Base-by-base conservation (phyloP, 148 eudicot genomes). In the Rhododendron griersonianum region DNA sequence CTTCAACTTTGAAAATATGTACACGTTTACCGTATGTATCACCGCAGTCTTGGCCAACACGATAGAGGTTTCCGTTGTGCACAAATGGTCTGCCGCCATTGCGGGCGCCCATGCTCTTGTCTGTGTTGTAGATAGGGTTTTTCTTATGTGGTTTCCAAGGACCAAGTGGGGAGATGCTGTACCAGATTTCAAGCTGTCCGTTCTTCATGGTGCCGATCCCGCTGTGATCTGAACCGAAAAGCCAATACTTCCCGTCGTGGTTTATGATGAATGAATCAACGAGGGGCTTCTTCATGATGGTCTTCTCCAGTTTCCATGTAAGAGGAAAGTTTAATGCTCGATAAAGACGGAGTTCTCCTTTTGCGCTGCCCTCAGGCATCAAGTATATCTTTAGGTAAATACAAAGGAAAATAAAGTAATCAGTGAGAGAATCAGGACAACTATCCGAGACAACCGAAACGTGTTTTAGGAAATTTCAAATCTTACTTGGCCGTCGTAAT, bases 41-140 rank as follows among this genome's bases (percentile, higher is more conserved):
- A 11, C 98, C 98, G 84, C 94, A 92, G 86, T 97, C 99, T 92
- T 97, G 99, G 48, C 99, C 99, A 5, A 90, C 84, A 7, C 99
- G 98, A 78, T 95, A 93, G 33, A 95, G 93, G 83, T 88, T 78
- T n/a, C 98, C 98, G 44, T 91, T 85, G 78, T 93, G 89, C 28
- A 88, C 84, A 83, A 97, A 97, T 1, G 99, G 98, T 87, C 99
- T 92, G 39, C 99, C 99, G 35, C 99, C 99, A 48, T 95, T 97
- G 57, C 99, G 91, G 61, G 98, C 96, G 50, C 98, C 98, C 83
- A 85, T 88, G 87, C 92, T 93, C 84, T 90, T 92, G 83, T 89
- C 91, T 10, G 87, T 86, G 88, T 93, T 94, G 77, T 92, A 89
- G 65, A 94, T 89, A 11, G 99, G 98, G 89, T 95, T 97, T 81